Evolutionary conservation across 2,329 filamentous ascomycete species (phyloP).

Genomic region (Phoma sp.): DNA sequence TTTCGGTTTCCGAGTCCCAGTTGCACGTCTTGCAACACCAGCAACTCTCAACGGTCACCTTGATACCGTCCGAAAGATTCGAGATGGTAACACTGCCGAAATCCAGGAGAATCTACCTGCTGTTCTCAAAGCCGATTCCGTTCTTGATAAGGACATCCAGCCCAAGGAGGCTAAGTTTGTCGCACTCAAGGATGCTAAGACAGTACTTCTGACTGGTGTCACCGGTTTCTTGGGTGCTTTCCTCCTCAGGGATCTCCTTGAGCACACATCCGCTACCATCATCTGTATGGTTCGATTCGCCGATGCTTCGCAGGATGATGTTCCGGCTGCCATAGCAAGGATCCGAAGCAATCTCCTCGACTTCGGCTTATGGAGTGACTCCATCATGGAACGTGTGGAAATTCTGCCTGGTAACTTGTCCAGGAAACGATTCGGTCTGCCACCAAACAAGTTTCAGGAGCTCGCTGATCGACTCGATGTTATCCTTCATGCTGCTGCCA

Average conservation of each 20-base stretch:
- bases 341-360: conserved; percentile 80
- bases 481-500: conserved; percentile 78
- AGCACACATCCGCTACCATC: conserved; percentile 72
- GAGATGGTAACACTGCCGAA: conserved; percentile 76
- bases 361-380: conserved; percentile 77
- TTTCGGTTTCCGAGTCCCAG: conserved; percentile 76
- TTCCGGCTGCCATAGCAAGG: conserved; percentile 72
- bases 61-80: conserved; percentile 71
- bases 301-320: conserved; percentile 70
- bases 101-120: conserved; percentile 78
- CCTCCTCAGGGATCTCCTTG: conserved; percentile 71
- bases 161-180: conserved; percentile 62
- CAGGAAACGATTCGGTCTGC: conserved; percentile 71
- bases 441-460: conserved; percentile 69
- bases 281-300: conserved; percentile 77
- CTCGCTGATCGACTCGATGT: conserved; percentile 72
- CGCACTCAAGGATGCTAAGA: conserved; percentile 70
- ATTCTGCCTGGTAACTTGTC: conserved; percentile 77
- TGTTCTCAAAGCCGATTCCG: conserved; percentile 70
- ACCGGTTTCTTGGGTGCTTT: conserved; percentile 81
- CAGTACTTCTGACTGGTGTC: conserved; percentile 75
- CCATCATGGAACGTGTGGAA: conserved; percentile 78
- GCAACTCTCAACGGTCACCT: conserved; percentile 77
- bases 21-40: conserved; percentile 73
- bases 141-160: conserved; percentile 73